phyloP scores from a whole-genome alignment of 129 eudicot species.

The Logfia minima region DNA sequence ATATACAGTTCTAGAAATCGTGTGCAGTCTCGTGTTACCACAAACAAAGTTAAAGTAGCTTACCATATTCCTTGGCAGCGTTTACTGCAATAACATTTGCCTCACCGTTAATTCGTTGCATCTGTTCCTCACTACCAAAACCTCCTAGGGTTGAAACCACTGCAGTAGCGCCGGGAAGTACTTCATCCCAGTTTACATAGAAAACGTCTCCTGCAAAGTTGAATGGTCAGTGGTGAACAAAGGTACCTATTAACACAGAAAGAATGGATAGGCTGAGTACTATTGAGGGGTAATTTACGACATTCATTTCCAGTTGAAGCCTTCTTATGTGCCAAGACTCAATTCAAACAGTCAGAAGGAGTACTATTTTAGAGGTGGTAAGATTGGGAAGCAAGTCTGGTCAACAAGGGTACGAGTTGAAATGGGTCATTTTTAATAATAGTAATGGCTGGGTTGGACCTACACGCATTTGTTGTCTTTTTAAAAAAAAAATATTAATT shows the following conservation, averaged over 20 bases:
- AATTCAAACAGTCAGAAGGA: neutral
- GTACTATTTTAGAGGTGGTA: conserved; percentile 6
- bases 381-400: too few species aligned
- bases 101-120: conserved; percentile 96
- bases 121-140: conserved; percentile 95
- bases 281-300: conserved; percentile 22
- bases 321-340: neutral
- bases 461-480: too few species aligned
- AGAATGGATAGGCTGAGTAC: neutral
- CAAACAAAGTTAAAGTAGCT: conserved; percentile 1
- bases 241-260: conserved; percentile 6
- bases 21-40: neutral
- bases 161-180: conserved; percentile 88
- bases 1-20: too few species aligned
- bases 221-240: neutral
- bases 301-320: neutral
- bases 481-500: too few species aligned
- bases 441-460: too few species aligned
- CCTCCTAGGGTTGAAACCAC: conserved; percentile 97
- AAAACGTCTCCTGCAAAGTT: conserved; percentile 82
- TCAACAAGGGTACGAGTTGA: too few species aligned
- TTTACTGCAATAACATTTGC: conserved; percentile 80
- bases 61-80: conserved; percentile 91
- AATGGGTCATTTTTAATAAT: too few species aligned
- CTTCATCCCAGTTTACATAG: conserved; percentile 96